phyloP scores from a whole-genome alignment of 2,329 filamentous ascomycete species.

The Aspergillus spinulosporus region DNA sequence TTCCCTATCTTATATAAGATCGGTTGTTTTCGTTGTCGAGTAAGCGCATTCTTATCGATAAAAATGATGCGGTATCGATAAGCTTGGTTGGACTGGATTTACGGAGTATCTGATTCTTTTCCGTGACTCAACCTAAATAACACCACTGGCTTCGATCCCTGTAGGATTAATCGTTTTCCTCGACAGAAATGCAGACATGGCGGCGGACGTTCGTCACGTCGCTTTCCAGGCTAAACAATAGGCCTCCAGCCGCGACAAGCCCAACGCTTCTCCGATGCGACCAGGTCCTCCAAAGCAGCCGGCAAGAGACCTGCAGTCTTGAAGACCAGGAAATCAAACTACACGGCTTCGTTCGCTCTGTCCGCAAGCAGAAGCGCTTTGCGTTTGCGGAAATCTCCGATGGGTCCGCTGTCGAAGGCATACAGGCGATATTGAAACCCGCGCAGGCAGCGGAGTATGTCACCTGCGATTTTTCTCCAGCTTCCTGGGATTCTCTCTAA shows the following conservation, averaged over 20 bases:
- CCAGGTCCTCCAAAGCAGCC: constrained; percentile 39
- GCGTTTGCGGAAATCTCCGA: constrained; percentile 85
- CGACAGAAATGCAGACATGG: constrained; percentile 41
- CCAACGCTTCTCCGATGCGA: constrained; percentile 37
- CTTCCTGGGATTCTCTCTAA: constrained; percentile 1
- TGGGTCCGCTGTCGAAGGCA: constrained; percentile 73
- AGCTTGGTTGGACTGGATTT: not conserved
- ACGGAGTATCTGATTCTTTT: not conserved
- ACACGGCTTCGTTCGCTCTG: constrained; percentile 78
- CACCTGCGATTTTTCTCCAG: not conserved
- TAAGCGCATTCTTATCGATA: not conserved
- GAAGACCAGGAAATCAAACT: constrained; percentile 55
- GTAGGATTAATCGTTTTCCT: constrained; percentile 6
- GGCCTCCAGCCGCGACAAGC: constrained; percentile 16
- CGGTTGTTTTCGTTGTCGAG: not conserved
- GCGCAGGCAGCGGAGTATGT: constrained; percentile 71
- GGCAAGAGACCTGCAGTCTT: constrained; percentile 28
- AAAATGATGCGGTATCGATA: not conserved
- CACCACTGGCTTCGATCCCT: not conserved
- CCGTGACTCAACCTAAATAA: not conserved
- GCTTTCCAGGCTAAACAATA: constrained; percentile 34
- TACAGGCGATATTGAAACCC: constrained; percentile 79
- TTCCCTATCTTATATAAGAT: no score
- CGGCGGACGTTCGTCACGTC: constrained; percentile 41
- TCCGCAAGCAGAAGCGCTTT: constrained; percentile 80